Conservation (phyloP, 2,329 filamentous ascomycete species). For the Fusarium irregulare region DNA sequence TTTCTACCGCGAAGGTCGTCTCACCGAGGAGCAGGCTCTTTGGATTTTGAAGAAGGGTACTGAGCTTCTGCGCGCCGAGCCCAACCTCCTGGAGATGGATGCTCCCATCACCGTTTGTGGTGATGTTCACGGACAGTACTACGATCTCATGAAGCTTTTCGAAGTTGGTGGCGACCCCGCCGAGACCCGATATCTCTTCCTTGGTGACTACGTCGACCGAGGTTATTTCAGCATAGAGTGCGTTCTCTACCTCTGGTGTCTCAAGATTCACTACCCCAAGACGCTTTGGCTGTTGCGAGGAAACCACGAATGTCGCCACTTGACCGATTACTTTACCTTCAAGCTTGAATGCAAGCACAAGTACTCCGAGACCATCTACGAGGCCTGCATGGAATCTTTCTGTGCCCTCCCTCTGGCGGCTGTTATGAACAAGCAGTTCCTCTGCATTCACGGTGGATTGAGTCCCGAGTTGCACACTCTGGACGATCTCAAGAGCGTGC, state of each 20-base stretch:
- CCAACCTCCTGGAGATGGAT: conserved; percentile 98
- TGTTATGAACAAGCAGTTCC: conserved; percentile 99
- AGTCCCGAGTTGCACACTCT: conserved; percentile 96
- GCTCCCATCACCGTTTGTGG: conserved; percentile 98
- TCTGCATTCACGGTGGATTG: conserved; percentile 96
- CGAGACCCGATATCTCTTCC: conserved; percentile 95
- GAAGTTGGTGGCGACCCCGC: conserved; percentile 97
- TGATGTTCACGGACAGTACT: conserved; percentile 98
- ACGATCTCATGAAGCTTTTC: conserved; percentile 99
- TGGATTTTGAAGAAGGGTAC: conserved; percentile 93
- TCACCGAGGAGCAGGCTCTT: conserved; percentile 96
- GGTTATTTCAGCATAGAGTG: conserved; percentile 99
- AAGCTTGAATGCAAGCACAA: conserved; percentile 99
- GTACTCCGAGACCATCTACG: conserved; percentile 95
- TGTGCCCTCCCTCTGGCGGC: conserved; percentile 92
- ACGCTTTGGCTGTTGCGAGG: conserved; percentile 96
- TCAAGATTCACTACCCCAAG: conserved; percentile 99
- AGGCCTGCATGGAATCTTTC: conserved; percentile 98
- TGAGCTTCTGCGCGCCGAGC: conserved; percentile 87
- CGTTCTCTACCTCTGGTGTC: conserved; percentile 94
- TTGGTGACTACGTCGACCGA: conserved; percentile 97
- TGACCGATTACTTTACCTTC: conserved; percentile 99
- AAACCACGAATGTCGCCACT: conserved; percentile 97
- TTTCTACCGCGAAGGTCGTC: conserved; percentile 95
- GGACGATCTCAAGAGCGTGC: conserved; percentile 88